Conservation (phyloP, 2,329 filamentous ascomycete species). For the Pseudogymnoascus sp. region DNA sequence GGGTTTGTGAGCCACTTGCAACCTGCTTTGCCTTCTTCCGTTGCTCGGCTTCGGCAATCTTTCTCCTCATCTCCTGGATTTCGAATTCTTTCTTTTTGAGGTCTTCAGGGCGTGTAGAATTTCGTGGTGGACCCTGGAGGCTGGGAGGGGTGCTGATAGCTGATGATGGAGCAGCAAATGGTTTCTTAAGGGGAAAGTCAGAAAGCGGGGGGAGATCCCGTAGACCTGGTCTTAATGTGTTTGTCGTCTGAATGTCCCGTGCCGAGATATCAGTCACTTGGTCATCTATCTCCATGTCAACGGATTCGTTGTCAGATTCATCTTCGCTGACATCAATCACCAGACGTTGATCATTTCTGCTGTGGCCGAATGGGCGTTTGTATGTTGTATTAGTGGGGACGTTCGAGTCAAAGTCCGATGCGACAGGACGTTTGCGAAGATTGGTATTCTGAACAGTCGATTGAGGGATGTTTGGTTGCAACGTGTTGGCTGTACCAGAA, state of each 20-base stretch:
- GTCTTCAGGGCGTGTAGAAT: constrained; percentile 29
- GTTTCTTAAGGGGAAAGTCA: constrained; percentile 29
- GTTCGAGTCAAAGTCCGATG: constrained; percentile 62
- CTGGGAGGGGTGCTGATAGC: constrained; percentile 21
- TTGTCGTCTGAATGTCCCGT: constrained; percentile 27
- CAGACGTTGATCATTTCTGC: constrained; percentile 52
- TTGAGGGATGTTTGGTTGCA: constrained; percentile 1
- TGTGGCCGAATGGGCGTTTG: constrained; percentile 55
- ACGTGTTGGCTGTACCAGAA: constrained; percentile 15
- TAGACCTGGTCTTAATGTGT: constrained; percentile 25
- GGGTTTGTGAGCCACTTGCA: constrained; percentile 25
- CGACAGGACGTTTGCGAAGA: constrained; percentile 51
- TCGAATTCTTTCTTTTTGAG: constrained; percentile 46
- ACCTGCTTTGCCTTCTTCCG: constrained; percentile 23
- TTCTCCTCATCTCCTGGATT: constrained; percentile 51
- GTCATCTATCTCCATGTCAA: constrained; percentile 57
- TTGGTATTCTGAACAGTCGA: constrained; percentile 8
- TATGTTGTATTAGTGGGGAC: constrained; percentile 27
- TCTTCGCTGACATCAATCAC: constrained; percentile 80
- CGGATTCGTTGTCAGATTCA: constrained; percentile 51
- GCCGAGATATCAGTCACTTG: constrained; percentile 39
- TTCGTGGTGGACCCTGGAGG: constrained; percentile 16
- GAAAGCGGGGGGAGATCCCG: constrained; percentile 40
- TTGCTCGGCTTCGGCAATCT: constrained; percentile 29
- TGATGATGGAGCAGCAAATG: constrained; percentile 22